Evolutionary conservation across 2,329 filamentous ascomycete genomes (phyloP), one percentile per base, ranked within the genome.

Genomic region (Diaporthe humulicola): DNA sequence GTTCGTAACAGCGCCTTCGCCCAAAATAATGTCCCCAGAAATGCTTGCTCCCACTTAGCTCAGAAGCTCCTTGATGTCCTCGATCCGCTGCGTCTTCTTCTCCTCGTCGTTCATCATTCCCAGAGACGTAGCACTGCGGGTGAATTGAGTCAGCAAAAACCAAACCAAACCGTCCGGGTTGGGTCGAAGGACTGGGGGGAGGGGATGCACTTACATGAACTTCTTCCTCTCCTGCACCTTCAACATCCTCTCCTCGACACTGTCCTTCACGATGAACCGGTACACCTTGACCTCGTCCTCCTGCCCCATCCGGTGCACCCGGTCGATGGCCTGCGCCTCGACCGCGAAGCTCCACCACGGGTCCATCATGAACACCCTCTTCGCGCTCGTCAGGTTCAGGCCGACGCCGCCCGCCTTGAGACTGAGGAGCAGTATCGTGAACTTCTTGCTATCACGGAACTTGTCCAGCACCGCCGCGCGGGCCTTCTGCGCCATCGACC

Each of bases 321-420:
- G 94, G 85, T 99, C 97, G 80, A 99, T 98, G 12, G 97, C 97
- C 84, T 99, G 97, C 7, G 96, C 95, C 84, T 99, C 97, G 17
- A 98, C 93, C 0, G 97, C 96, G 84, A 96, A 99, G 81, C 94
- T 97, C 97, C 97, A 99, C 97, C 97, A 99, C 0, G 97, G 97
- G 83, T 99, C 97, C 97, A 99, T 98, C 94, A 99, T 97, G 86
- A 93, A 99, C 7, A 99, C 97, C 71, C 94, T 88, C 77, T 93
- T 95, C 8, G 97, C 97, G 78, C 92, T 93, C 0, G 96, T 98
- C 76, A 99, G 85, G 81, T 99, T 99, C 57, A 99, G 87, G 0
- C 97, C 97, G 0, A 99, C 97, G 33, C 97, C 97, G 6, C 97
- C 97, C 0, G 97, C 97, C 28, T 95, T 90, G 73, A 99, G 87